Base-by-base conservation (phyloP, 768 basidiomycete genomes). In the Tricholoma saponaceum region DNA sequence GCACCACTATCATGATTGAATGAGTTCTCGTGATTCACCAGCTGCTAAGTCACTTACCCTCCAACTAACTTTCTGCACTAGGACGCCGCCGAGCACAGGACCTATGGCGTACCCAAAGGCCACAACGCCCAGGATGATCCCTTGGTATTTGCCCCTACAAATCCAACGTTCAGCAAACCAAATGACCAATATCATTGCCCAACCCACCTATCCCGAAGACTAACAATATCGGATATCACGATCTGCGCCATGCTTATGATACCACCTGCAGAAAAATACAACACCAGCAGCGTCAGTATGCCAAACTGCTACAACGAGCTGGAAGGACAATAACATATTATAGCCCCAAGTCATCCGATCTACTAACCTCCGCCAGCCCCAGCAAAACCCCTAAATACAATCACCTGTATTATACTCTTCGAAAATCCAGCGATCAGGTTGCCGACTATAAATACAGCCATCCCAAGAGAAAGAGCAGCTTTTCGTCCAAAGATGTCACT, bases 401-500 rank as follows among this genome's bases (percentile, higher is more conserved):
- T 90, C 51, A 92, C 70, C 63, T 88, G 79, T 8, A 84, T 71
- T 59, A 90, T 87, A 3, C 72, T 82, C 62, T 75, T 79, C 20
- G 86, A 82, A 60, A 90, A 82, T 0, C 87, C 87, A n/a, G 86
- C 79, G 10, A 82, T 75, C 30, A 90, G 64, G 52, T 83, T 86
- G 14, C 88, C 88, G 25, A 85, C 57, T 73, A 87, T 82, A 69
- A 86, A 89, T 32, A 85, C 70, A n/a, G 69, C 65, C 78, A 88
- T 83, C 1, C 83, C 80, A 5, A 81, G 68, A 41, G 79, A 79
- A 37, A 89, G 73, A 0, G 81, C 78, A 14, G 73, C 72, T 65
- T 90, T 90, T 22, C 89, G 76, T 47, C 85, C 85, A 59, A 86
- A 86, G 8, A 86, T 86, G 55, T 86, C 84, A 54, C 82, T 84